Evolutionary conservation across 139 green algal genomes (phyloP).

Genomic region (Chlorella sp.): DNA sequence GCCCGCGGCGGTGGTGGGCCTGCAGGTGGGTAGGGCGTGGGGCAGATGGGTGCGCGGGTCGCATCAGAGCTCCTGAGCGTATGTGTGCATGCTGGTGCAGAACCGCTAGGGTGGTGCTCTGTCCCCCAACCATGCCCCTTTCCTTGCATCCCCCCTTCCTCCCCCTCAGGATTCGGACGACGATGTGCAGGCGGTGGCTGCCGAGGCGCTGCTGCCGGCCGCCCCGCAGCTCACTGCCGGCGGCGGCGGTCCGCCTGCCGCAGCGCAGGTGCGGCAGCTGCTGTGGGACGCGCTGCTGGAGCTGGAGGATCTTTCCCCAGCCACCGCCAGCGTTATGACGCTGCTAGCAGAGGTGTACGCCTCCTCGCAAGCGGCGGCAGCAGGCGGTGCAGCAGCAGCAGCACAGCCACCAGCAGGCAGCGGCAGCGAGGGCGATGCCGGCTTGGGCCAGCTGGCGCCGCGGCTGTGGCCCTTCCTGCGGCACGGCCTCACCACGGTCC

Average conservation of each 20-base stretch:
- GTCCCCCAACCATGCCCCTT: background rate
- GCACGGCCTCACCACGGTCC: constrained; percentile 80
- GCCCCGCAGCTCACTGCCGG: constrained; percentile 56
- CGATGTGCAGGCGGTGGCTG: constrained; percentile 92
- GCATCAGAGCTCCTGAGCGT: background rate
- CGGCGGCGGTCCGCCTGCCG: constrained; percentile 12
- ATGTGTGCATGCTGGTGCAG: background rate
- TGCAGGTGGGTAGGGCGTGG: constrained; percentile 55
- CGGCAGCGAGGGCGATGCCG: background rate
- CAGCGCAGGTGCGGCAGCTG: constrained; percentile 34
- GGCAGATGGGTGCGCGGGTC: background rate
- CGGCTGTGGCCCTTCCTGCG: constrained; percentile 84
- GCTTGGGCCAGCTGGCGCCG: constrained; percentile 52
- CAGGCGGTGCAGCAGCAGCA: too few relatives aligned
- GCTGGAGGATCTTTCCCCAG: constrained; percentile 87
- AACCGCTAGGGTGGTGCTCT: background rate
- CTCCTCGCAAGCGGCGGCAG: background rate
- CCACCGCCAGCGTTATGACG: constrained; percentile 73
- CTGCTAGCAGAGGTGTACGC: constrained; percentile 81
- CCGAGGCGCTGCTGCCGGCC: constrained; percentile 86
- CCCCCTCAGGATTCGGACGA: constrained; percentile 78
- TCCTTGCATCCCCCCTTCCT: background rate
- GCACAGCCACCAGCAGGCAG: background rate
- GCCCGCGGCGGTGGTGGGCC: constrained; percentile 57
- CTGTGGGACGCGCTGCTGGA: constrained; percentile 83